Evolutionary conservation across 495 filamentous ascomycete species (phyloP).

Genomic region (Penicillium paradoxum): DNA sequence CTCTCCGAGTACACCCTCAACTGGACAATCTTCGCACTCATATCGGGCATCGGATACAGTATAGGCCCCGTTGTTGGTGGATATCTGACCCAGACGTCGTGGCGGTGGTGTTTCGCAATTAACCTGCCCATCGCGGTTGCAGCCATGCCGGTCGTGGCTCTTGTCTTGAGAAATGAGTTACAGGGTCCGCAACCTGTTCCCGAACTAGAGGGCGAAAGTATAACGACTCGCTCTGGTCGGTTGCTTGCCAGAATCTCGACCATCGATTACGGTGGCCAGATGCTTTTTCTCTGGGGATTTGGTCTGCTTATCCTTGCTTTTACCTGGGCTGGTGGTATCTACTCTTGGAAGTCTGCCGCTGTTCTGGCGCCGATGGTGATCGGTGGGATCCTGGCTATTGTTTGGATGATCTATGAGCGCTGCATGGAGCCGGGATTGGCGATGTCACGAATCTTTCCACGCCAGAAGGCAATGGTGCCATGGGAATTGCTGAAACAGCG

Average conservation of each 20-base stretch:
- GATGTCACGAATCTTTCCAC: conserved; percentile 40
- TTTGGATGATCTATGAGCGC: conserved; percentile 52
- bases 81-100: conserved; percentile 34
- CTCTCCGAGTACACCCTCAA: conserved; percentile 54
- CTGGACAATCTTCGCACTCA: conserved; percentile 50
- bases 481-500: conserved; percentile 44
- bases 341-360: conserved; percentile 47
- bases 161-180: conserved; percentile 34
- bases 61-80: conserved; percentile 53
- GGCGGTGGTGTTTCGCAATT: conserved; percentile 58
- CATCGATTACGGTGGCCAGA: conserved; percentile 50
- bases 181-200: conserved; percentile 19
- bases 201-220: conserved; percentile 1
- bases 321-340: conserved; percentile 55
- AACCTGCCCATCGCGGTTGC: conserved; percentile 24
- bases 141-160: conserved; percentile 24
- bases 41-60: conserved; percentile 47
- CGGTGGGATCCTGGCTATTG: conserved; percentile 40
- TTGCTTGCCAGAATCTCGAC: conserved; percentile 40
- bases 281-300: conserved; percentile 55
- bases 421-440: conserved; percentile 44
- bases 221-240: not conserved
- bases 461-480: conserved; percentile 53
- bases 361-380: conserved; percentile 50
- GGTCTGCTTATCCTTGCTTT: conserved; percentile 54